phyloP scores from a whole-genome alignment of 495 filamentous ascomycete genomes.

The Daldinia childiae region DNA sequence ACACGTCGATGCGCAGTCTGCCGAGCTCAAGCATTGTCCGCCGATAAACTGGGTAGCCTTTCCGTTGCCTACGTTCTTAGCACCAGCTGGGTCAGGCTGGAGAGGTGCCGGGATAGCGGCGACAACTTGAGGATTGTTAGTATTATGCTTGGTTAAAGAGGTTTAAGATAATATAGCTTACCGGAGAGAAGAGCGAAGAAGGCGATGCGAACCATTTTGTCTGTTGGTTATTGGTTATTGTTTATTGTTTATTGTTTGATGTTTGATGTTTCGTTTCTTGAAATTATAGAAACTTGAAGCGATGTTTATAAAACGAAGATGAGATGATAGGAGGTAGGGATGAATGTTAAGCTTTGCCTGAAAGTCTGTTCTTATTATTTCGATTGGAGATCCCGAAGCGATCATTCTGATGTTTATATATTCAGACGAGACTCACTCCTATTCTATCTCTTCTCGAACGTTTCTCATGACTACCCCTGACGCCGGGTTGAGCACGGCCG shows the following conservation, averaged over 20 bases:
- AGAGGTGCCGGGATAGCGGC: constrained; percentile 32
- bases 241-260: constrained; percentile 23
- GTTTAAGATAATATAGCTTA: constrained; percentile 27
- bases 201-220: constrained; percentile 50
- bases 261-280: neutral
- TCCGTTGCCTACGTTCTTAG: constrained; percentile 52
- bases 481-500: constrained; percentile 25
- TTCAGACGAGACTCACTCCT: neutral
- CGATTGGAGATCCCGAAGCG: constrained; percentile 28
- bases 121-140: constrained; percentile 16
- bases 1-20: constrained; percentile 49
- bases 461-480: constrained; percentile 24
- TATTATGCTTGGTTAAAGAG: neutral
- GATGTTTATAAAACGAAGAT: constrained; percentile 12
- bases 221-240: constrained; percentile 32
- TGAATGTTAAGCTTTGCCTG: constrained; percentile 10
- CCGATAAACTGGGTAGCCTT: constrained; percentile 50
- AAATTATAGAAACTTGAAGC: constrained; percentile 7
- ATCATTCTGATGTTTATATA: constrained; percentile 39
- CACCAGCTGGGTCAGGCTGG: constrained; percentile 46
- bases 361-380: constrained; percentile 19
- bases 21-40: constrained; percentile 47
- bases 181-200: constrained; percentile 46
- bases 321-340: constrained; percentile 10
- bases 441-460: neutral